phyloP scores from a whole-genome alignment of 2,329 filamentous ascomycete genomes.

The Keithomyces neogunnii region DNA sequence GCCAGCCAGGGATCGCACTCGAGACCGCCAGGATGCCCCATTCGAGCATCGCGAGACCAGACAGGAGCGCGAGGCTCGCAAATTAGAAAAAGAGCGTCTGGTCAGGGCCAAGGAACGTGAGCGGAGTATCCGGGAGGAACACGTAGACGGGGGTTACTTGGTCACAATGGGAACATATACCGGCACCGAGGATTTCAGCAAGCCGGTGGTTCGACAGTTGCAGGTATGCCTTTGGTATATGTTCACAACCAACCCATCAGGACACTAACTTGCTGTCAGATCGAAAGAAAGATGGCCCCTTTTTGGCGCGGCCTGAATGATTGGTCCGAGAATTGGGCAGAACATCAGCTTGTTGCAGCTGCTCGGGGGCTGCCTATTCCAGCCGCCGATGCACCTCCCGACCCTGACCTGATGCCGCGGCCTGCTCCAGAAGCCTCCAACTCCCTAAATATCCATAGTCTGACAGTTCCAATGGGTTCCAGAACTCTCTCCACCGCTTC shows the following conservation, averaged over 20 bases:
- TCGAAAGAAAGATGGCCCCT: conserved; percentile 84
- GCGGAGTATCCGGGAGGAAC: conserved; percentile 81
- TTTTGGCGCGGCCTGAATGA: conserved; percentile 95
- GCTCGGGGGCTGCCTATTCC: conserved; percentile 79
- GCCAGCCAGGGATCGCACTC: conserved; percentile 27
- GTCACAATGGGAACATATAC: conserved; percentile 94
- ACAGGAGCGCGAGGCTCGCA: conserved; percentile 82
- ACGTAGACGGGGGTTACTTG: conserved; percentile 88
- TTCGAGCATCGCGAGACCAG: conserved; percentile 74
- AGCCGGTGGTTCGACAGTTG: conserved; percentile 76
- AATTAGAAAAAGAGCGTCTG: conserved; percentile 71
- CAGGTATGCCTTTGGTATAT: conserved; percentile 51
- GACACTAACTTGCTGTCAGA: conserved; percentile 40
- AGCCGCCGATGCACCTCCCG: conserved; percentile 71
- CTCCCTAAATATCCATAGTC: conserved; percentile 52
- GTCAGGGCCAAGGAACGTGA: conserved; percentile 76
- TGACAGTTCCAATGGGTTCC: conserved; percentile 72
- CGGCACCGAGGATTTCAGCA: conserved; percentile 88
- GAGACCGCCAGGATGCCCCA: conserved; percentile 28
- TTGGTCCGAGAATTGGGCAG: conserved; percentile 81
- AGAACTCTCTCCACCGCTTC: conserved; percentile 74
- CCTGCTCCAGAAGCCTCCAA: conserved; percentile 42
- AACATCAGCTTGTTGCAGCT: conserved; percentile 89
- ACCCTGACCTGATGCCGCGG: conserved; percentile 51
- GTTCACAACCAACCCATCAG: neutral